Conservation (phyloP, 805 yeast genomes). For the Saccharomycopsis fodiens region DNA sequence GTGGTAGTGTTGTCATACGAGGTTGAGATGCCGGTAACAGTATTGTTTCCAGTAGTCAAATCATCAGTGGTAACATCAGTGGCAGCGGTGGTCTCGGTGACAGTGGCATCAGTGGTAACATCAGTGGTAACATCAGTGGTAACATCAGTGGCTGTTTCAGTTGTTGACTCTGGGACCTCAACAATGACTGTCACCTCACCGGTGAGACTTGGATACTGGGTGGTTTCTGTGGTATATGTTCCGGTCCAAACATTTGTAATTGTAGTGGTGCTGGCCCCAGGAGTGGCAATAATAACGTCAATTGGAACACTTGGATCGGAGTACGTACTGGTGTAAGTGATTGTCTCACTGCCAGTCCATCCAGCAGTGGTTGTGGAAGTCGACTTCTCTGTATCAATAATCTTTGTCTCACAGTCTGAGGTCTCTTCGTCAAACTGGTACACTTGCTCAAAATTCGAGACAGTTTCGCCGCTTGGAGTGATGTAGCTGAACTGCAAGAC, state of each 20-base stretch:
- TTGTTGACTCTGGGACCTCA: conserved; percentile 4
- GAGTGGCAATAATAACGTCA: not conserved
- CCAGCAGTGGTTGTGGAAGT: not conserved
- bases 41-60: not conserved
- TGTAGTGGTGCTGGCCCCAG: not conserved
- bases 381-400: not conserved
- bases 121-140: not conserved
- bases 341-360: conserved; percentile 4
- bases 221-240: not conserved
- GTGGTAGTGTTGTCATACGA: not conserved
- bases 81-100: not conserved
- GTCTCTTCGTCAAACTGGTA: not conserved
- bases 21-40: not conserved
- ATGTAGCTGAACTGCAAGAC: conserved; percentile 17
- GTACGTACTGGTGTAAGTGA: not conserved
- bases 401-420: not conserved
- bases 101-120: not conserved
- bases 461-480: conserved; percentile 5
- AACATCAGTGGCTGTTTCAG: not conserved
- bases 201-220: not conserved
- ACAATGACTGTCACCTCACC: conserved; percentile 1
- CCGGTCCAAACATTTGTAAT: not conserved
- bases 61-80: not conserved
- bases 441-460: not conserved
- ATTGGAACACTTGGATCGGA: conserved; percentile 8